Evolutionary conservation across 1,284 basidiomycete genomes (phyloP).

Genomic region (Agroathelia rolfsii): DNA sequence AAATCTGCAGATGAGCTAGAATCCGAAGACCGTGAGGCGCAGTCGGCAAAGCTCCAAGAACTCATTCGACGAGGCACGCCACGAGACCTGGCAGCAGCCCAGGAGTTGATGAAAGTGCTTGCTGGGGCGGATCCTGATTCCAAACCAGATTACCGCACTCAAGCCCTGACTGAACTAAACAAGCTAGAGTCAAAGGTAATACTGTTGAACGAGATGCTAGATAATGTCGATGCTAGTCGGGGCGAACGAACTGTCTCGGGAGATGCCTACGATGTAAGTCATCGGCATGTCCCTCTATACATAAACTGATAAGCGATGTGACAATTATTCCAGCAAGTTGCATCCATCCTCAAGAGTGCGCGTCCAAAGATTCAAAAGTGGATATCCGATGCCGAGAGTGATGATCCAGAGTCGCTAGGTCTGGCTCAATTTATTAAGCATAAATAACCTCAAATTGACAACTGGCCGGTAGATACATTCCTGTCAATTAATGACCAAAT

Average conservation of each 20-base stretch:
- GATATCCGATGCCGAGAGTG: slow-evolving; percentile 85
- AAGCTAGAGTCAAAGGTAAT: slow-evolving; percentile 94
- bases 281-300: background rate
- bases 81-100: slow-evolving; percentile 88
- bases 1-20: slow-evolving; percentile 96
- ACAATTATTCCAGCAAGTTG: slow-evolving; percentile 65
- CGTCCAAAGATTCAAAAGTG: slow-evolving; percentile 96
- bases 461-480: slow-evolving; percentile 60
- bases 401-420: slow-evolving; percentile 85
- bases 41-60: slow-evolving; percentile 96
- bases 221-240: slow-evolving; percentile 70
- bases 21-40: slow-evolving; percentile 89
- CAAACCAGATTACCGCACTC: slow-evolving; percentile 86
- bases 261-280: slow-evolving; percentile 84
- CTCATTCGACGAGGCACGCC: slow-evolving; percentile 94
- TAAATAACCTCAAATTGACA: slow-evolving; percentile 3
- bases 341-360: slow-evolving; percentile 71
- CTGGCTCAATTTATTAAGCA: slow-evolving; percentile 1
- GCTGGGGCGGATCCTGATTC: slow-evolving; percentile 93
- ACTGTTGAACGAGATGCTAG: slow-evolving; percentile 91
- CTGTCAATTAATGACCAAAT: slow-evolving; percentile 97
- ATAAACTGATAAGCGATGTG: too few relatives aligned
- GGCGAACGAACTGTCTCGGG: slow-evolving; percentile 77
- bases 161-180: slow-evolving; percentile 84
- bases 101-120: slow-evolving; percentile 95